These are phyloP conservation scores for Endogone sp. DNA, from an alignment of 192 early-diverging fungal species.

Conservation along the genomic window DNA sequence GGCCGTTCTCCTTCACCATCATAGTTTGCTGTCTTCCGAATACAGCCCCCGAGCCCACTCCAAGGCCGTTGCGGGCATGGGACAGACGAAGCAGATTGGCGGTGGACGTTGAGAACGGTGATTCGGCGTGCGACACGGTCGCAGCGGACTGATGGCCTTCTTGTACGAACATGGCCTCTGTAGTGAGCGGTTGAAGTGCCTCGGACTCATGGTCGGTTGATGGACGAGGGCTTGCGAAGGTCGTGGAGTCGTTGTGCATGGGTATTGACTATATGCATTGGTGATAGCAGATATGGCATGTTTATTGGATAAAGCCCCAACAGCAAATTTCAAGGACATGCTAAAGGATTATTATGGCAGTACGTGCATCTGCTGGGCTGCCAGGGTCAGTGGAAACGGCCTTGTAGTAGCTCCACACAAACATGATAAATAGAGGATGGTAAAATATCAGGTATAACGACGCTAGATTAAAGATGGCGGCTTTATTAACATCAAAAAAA, in stretches of 20 bases:
- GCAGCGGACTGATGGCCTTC: not conserved
- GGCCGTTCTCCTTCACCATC: conserved; percentile 26
- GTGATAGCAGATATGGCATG: not conserved
- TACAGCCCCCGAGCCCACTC: not conserved
- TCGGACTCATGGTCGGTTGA: not conserved
- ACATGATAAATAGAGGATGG: conserved; percentile 12
- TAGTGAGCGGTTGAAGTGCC: not conserved
- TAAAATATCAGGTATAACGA: conserved; percentile 16
- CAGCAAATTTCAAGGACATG: no score
- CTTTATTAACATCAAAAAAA: not conserved
- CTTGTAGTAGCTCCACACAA: conserved; percentile 15
- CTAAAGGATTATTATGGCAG: not conserved
- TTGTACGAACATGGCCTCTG: not conserved
- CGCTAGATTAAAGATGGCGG: not conserved
- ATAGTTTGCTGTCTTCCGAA: not conserved
- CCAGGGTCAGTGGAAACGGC: conserved; percentile 20
- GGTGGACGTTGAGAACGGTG: not conserved
- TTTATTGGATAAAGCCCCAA: no score
- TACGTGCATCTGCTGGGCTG: conserved; percentile 13
- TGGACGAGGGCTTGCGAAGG: not conserved
- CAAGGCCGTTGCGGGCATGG: not conserved
- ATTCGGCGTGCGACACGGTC: not conserved
- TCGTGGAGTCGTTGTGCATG: not conserved
- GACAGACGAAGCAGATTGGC: not conserved
- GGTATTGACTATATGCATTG: not conserved